These are phyloP conservation scores for Inga laurina DNA, from an alignment of 306 rosid genomes.

Conservation along the genomic window DNA sequence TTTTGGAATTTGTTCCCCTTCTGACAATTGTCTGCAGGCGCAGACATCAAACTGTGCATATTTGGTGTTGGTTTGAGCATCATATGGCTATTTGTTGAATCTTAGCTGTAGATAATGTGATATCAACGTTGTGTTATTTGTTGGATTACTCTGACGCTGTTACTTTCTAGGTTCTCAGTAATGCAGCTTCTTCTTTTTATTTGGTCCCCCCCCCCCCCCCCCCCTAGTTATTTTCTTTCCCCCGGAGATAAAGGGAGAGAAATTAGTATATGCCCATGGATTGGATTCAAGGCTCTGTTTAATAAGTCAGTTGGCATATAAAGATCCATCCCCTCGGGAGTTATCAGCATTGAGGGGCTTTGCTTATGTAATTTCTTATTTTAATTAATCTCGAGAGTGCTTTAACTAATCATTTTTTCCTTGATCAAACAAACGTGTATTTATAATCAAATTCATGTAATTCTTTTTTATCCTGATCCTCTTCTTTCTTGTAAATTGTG, in stretches of 20 bases:
- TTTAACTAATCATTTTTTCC: neutral
- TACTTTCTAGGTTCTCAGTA: constrained; percentile 30
- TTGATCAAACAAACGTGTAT: neutral
- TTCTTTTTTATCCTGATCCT: neutral
- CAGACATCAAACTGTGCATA: constrained; percentile 35
- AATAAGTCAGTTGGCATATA: neutral
- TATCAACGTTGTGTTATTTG: constrained; percentile 21
- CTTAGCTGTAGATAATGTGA: constrained; percentile 17
- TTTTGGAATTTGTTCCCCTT: constrained; percentile 32
- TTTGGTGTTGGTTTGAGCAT: constrained; percentile 34
- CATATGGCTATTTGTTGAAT: constrained; percentile 24
- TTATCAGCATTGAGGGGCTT: neutral
- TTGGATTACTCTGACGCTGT: constrained; percentile 25
- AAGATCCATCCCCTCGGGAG: neutral
- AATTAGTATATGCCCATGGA: neutral
- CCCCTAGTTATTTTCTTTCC: neutral
- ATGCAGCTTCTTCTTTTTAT: constrained; percentile 16
- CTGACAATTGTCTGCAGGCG: constrained; percentile 28
- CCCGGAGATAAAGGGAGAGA: constrained; percentile 1
- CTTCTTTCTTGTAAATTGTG: neutral
- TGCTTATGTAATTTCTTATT: neutral
- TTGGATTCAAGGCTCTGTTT: neutral
- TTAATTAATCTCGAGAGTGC: neutral
- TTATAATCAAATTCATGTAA: neutral
- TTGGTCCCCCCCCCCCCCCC: neutral